Evolutionary conservation across 2,329 filamentous ascomycete species (phyloP).

Genomic region (Scedosporium dehoogii): DNA sequence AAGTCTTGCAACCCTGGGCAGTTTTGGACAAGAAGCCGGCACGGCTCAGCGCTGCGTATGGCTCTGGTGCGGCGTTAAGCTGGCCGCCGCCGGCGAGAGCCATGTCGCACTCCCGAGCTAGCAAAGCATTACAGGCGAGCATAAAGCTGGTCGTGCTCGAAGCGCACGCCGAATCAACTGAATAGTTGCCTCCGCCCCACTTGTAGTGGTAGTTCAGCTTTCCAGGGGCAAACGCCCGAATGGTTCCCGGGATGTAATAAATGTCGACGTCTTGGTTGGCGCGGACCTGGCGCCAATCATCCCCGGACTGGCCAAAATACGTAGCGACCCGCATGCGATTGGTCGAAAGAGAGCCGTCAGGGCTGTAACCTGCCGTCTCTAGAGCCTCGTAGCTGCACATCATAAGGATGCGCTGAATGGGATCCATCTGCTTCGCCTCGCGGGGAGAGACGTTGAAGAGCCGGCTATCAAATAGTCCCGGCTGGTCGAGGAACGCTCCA

Average conservation of each 20-base stretch:
- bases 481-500: constrained; percentile 48
- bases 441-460: constrained; percentile 68
- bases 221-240: constrained; percentile 35
- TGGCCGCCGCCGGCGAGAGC: constrained; percentile 57
- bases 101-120: constrained; percentile 55
- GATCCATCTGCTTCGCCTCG: constrained; percentile 51
- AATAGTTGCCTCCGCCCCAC: constrained; percentile 63
- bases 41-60: constrained; percentile 52
- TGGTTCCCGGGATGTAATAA: constrained; percentile 35
- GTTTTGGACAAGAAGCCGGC: constrained; percentile 51
- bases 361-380: constrained; percentile 56
- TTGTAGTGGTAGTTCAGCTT: constrained; percentile 72
- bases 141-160: constrained; percentile 65
- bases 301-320: constrained; percentile 66
- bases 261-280: constrained; percentile 59
- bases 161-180: constrained; percentile 69
- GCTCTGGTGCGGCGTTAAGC: constrained; percentile 56
- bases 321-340: constrained; percentile 48
- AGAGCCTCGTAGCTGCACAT: constrained; percentile 60
- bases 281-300: constrained; percentile 71
- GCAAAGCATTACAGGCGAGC: constrained; percentile 50
- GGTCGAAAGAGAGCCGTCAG: constrained; percentile 53
- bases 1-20: constrained; percentile 38
- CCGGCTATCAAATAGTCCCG: constrained; percentile 55
- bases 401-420: constrained; percentile 54